These are phyloP conservation scores for Combretum micranthum DNA, from an alignment of 345 rosid genomes.

Conservation along the genomic window DNA sequence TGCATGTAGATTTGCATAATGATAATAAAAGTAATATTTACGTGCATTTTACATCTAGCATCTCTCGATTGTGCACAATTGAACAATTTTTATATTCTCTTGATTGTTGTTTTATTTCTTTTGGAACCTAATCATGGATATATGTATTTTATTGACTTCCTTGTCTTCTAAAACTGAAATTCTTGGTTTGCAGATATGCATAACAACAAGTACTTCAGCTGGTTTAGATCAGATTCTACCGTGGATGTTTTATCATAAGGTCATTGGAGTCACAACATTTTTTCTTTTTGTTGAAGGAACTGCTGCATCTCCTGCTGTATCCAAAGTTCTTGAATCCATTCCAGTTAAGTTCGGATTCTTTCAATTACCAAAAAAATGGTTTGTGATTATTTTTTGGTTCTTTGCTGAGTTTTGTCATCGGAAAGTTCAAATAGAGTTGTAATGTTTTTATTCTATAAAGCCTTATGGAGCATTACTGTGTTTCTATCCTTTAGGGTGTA, in stretches of 20 bases:
- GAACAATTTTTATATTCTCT: too few species aligned
- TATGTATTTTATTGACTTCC: not conserved
- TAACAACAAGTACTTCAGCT: slow-evolving; percentile 91
- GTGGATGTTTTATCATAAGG: slow-evolving; percentile 97
- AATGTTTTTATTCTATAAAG: not conserved
- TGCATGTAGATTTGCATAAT: too few species aligned
- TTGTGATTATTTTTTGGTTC: slow-evolving; percentile 3
- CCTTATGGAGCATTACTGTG: slow-evolving; percentile 7
- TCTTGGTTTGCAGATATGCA: slow-evolving; percentile 46
- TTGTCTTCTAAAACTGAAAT: not conserved
- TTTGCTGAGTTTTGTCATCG: not conserved
- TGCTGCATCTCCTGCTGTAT: slow-evolving; percentile 73
- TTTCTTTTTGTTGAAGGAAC: slow-evolving; percentile 93
- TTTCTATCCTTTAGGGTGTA: slow-evolving; percentile 55
- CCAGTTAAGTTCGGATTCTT: slow-evolving; percentile 45
- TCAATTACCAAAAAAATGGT: slow-evolving; percentile 1
- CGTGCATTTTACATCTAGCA: too few species aligned
- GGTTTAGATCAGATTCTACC: slow-evolving; percentile 94
- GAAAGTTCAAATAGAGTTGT: slow-evolving; percentile 8
- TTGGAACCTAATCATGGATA: too few species aligned
- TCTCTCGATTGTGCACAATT: too few species aligned
- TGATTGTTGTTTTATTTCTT: too few species aligned
- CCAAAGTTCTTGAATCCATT: slow-evolving; percentile 75
- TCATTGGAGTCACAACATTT: slow-evolving; percentile 82
- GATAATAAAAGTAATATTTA: too few species aligned